Percentiles rank a stretch among this genome's conserved stretches.
These are phyloP conservation scores for Zanthoxylum bungeanum DNA, from an alignment of 345 rosid genomes.

Conservation along the genomic window DNA sequence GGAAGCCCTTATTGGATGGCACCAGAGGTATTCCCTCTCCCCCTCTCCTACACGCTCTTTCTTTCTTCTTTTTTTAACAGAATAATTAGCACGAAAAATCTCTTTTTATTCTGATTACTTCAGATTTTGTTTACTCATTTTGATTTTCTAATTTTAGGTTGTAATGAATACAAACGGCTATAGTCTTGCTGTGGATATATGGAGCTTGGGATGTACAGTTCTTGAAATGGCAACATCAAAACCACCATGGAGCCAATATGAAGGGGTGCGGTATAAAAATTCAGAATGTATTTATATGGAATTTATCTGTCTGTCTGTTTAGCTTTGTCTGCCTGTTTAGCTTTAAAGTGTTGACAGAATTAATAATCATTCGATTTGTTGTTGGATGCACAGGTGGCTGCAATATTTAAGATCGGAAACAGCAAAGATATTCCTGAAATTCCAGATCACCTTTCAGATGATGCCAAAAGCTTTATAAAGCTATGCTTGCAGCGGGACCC, in stretches of 20 bases:
- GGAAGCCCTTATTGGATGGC: conserved; percentile 99
- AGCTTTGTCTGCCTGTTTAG: too few species aligned
- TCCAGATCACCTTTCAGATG: conserved; percentile 84
- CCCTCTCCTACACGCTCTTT: not conserved
- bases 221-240: conserved; percentile 97
- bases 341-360: conserved; percentile 10
- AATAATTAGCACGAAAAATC: not conserved
- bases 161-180: conserved; percentile 91
- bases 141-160: conserved; percentile 45
- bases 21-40: conserved; percentile 66
- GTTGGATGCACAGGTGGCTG: conserved; percentile 77
- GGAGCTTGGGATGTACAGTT: conserved; percentile 99
- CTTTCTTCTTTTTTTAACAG: not conserved
- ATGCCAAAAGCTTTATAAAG: conserved; percentile 72
- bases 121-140: not conserved
- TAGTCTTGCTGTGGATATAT: conserved; percentile 79
- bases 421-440: conserved; percentile 91
- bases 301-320: conserved; percentile 8
- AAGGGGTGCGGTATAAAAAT: conserved; percentile 67
- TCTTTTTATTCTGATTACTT: not conserved
- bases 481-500: conserved; percentile 91
- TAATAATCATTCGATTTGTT: conserved; percentile 12
- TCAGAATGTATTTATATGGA: conserved; percentile 4
- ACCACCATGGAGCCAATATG: conserved; percentile 94
- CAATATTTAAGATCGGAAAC: conserved; percentile 95